A percentile compares a stretch with the other conserved stretches of the same genome.
Conservation (phyloP, 768 basidiomycete genomes). For the Termitomyces titanicus region DNA sequence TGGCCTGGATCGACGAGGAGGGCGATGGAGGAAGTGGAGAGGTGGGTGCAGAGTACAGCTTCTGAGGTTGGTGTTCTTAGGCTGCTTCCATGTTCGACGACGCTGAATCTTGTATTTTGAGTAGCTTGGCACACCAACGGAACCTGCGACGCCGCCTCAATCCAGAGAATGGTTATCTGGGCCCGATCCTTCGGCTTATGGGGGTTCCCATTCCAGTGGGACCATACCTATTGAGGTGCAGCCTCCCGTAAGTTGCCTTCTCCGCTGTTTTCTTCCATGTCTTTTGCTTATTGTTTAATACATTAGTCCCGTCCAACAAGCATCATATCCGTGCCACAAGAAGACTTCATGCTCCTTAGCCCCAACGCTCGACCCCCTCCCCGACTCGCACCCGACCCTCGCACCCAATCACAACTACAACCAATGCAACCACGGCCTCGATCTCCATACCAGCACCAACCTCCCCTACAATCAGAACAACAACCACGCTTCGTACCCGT, state of each 20-base stretch:
- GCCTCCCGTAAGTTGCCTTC: slow-evolving; percentile 11
- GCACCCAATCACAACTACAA: background rate
- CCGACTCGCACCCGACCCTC: background rate
- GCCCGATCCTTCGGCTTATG: slow-evolving; percentile 3
- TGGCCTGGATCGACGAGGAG: background rate
- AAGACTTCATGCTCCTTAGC: slow-evolving; percentile 1
- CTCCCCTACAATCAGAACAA: background rate
- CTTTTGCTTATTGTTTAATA: background rate
- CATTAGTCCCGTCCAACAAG: slow-evolving; percentile 3
- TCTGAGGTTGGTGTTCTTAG: slow-evolving; percentile 1
- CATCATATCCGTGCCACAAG: background rate
- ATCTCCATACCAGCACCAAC: background rate
- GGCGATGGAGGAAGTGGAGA: slow-evolving; percentile 4
- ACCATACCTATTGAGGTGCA: slow-evolving; percentile 9
- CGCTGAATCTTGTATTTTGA: background rate
- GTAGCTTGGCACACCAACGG: slow-evolving; percentile 1
- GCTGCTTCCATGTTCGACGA: background rate
- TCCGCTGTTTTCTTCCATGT: background rate
- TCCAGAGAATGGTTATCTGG: background rate
- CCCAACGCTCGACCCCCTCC: background rate
- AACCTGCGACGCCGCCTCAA: background rate
- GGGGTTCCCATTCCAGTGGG: slow-evolving; percentile 6
- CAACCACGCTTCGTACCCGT: slow-evolving; percentile 14
- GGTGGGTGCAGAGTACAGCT: slow-evolving; percentile 10
- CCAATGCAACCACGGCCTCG: background rate